Base-by-base conservation (phyloP, 2,329 filamentous ascomycete genomes). In the Phaeosphaeriaceae sp. region DNA sequence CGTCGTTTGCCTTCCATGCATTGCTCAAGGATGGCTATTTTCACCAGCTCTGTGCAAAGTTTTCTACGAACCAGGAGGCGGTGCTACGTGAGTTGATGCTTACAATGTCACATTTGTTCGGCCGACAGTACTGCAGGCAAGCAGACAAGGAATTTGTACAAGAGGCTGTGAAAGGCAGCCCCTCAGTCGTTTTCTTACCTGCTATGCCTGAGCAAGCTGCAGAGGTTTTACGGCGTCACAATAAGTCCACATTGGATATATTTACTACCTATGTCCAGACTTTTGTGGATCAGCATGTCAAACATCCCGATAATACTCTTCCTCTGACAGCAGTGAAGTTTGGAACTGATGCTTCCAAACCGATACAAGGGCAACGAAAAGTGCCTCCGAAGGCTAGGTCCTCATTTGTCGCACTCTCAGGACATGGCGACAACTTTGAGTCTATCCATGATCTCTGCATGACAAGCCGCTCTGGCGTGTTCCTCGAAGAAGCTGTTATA, bases 1-100 rank as follows among this genome's bases (percentile, higher is more conserved):
- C 86, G 0, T 84, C 83, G 4, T 92, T 92, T 64, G 87, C 88
- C 0, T 90, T 92, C 71, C 89, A 92, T 65, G 84, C 87, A 1
- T 76, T 93, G 8, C 74, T 93, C 1, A 87, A 85, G 50, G 83
- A 81, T 2, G 88, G 88, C 0, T 92, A 88, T 63, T 88, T 92
- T 66, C 80, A 85, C 54, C 70, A 77, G 17, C 71, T 92, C 0
- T 90, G 87, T 64, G 77, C 77, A 2, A 75, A 81, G 13, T 78
- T 89, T 29, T 71, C 81, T 35, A 73, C 67, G 3, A 79, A 80
- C 13, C 77, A 79, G 17, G 60, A 81, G 13, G 56, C 69, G 0
- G 80, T 84, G 0, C 67, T 88, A 3, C 73, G 77, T n/a, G 79
- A 82, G 23, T 73, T 92, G 30, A 82, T 91, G 74, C 74, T 90